Conservation (phyloP, 2,329 filamentous ascomycete genomes). For the Septoria petroselini region DNA sequence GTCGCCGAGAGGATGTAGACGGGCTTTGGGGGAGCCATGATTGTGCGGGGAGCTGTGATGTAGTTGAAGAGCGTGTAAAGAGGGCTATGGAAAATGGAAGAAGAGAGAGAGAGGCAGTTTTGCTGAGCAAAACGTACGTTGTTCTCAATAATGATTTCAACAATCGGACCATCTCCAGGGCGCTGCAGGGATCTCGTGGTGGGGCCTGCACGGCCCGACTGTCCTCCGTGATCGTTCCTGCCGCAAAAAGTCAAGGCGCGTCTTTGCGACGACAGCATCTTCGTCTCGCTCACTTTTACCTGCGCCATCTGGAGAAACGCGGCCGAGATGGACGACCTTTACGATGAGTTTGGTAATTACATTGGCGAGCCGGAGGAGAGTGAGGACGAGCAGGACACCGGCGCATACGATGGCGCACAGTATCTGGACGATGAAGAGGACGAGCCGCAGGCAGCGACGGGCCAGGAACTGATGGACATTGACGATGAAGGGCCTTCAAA, state of each 20-base stretch:
- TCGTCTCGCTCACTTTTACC: not conserved
- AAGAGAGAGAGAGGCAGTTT: constrained; percentile 3
- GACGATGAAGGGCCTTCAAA: constrained; percentile 90
- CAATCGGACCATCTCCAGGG: not conserved
- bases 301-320: constrained; percentile 6
- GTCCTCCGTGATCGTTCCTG: not conserved
- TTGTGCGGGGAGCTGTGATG: constrained; percentile 5
- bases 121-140: constrained; percentile 1
- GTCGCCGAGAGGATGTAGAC: constrained; percentile 90
- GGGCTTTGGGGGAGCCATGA: constrained; percentile 74
- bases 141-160: not conserved
- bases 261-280: constrained; percentile 12
- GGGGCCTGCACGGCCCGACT: no score
- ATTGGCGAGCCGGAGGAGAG: constrained; percentile 90
- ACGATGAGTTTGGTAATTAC: constrained; percentile 99
- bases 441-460: constrained; percentile 51
- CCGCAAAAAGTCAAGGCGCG: constrained; percentile 10
- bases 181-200: no score
- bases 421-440: constrained; percentile 73
- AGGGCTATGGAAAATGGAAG: not conserved
- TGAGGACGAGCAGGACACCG: constrained; percentile 78
- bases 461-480: constrained; percentile 89
- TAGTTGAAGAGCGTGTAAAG: not conserved
- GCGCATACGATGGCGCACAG: constrained; percentile 71
- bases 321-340: constrained; percentile 81